Evolutionary conservation across 176 grass and related monocot genomes (phyloP).

Genomic region (Coix lacrymajobi): DNA sequence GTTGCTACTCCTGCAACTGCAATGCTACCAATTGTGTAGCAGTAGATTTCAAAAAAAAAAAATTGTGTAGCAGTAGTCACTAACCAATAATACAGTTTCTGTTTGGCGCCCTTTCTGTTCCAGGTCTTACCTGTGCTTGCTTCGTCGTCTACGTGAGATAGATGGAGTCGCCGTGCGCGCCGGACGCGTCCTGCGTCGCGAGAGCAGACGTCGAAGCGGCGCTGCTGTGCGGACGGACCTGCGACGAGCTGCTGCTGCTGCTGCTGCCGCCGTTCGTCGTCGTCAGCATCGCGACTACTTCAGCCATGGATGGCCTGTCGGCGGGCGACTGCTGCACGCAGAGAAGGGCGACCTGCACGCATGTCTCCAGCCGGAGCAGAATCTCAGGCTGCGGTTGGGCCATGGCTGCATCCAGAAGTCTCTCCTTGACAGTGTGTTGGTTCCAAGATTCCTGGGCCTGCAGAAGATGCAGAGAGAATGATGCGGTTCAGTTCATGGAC

Average conservation of each 20-base stretch:
- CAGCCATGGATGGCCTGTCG: slow-evolving; percentile 36
- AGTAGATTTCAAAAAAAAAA: no score
- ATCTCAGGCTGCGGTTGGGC: background rate
- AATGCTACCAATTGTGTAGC: no score
- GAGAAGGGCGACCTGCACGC: slow-evolving; percentile 44
- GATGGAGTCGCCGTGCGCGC: background rate
- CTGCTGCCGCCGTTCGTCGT: background rate
- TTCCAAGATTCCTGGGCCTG: slow-evolving; percentile 42
- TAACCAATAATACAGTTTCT: no score
- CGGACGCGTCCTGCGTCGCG: background rate
- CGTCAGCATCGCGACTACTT: slow-evolving; percentile 25
- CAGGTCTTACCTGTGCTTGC: no score
- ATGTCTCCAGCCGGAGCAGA: background rate
- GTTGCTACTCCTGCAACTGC: no score
- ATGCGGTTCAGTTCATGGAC: background rate
- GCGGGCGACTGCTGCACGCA: slow-evolving; percentile 39
- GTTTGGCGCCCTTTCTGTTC: no score
- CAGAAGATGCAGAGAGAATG: background rate
- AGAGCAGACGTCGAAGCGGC: background rate
- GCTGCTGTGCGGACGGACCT: background rate
- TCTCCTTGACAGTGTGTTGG: background rate
- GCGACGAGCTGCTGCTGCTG: background rate
- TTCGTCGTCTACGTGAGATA: background rate
- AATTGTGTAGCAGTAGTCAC: no score
- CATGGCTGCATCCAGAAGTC: slow-evolving; percentile 22